Base-by-base conservation (phyloP, 2,329 filamentous ascomycete species). In the Plectosphaerella sp. region DNA sequence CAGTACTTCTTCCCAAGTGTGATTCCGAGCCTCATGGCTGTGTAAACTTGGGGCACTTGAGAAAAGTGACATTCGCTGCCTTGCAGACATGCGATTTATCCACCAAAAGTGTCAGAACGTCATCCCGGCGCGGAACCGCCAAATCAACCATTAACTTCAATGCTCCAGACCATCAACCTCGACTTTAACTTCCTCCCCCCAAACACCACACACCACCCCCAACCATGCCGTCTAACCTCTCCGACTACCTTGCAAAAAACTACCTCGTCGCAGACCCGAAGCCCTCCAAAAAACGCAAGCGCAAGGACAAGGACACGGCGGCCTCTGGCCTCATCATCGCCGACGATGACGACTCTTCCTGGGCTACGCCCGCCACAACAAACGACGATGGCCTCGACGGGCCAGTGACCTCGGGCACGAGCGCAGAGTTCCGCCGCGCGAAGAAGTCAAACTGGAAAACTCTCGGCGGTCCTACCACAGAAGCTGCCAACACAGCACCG, bases 171-270 rank as follows among this genome's bases (percentile, higher is more conserved):
- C n/a, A n/a, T n/a, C n/a, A n/a, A n/a, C n/a, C n/a, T n/a, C n/a
- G n/a, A n/a, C n/a, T n/a, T n/a, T n/a, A n/a, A n/a, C n/a, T n/a
- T n/a, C n/a, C n/a, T n/a, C n/a, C n/a, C 28, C 28, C 28, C 4
- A 33, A 12, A 33, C 28, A 33, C 28, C 28, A 33, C 2, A 3
- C 28, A 3, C 3, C 28, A 9, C 8, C 28, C 28, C 28, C 28
- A 33, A 58, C 25, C 22, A 83, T 83, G 80, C 71, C 79, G 43
- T 74, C 76, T 55, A 78, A 83, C 59, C 80, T 97, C 58, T 86
- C 91, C 53, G 84, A 86, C 64, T 99, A 97, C 65, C 83, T 99
- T 36, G 92, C 93, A 37, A 87, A 90, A 57, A 94, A 91, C 69
- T 99, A 99, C 68, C 85, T 99, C 48, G 74, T 79, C 51, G 74